Base-by-base conservation (phyloP, 2,329 filamentous ascomycete species). In the Blumeria graminis region DNA sequence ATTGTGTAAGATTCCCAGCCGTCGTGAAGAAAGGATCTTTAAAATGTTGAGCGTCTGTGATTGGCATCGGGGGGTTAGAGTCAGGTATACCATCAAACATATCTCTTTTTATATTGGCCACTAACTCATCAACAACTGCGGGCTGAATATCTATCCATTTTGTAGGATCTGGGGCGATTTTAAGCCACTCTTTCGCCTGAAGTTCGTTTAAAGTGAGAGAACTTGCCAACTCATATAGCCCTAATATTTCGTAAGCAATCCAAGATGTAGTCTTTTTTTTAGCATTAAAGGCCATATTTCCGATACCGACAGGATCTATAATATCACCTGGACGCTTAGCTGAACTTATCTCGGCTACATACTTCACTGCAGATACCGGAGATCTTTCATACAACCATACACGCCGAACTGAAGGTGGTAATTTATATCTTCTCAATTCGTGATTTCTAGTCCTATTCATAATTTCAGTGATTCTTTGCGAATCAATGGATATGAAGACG, bases 191-290 rank as follows among this genome's bases (percentile, higher is more conserved):
- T 41, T 76, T 74, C 45, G 70, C 68, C 48, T 71, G 71, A 69
- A 82, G 76, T 55, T 73, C 69, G 0, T 69, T 67, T 1, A 77
- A 67, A 0, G 71, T 67, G 1, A 79, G 69, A 0, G 78, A 75
- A 63, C 82, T 74, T 61, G 81, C 80, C 32, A 83, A 71, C 65
- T 78, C 72, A 62, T 81, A 83, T 0, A 83, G 70, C 61, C 81
- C 71, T 22, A 71, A 60, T 48, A 79, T 69, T 61, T 75, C 72
- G 62, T 78, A 76, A 3, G 74, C 76, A 58, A 55, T 57, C 57
- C 59, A 61, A 1, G 58, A 57, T 6, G 34, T 55, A 13, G 52
- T 53, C 6, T 13, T 51, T 9, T 56, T 39, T 33, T 59, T 61
- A 13, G 56, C 48, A 35, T 65, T 63, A 52, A 66, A 80, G 10